Evolutionary conservation across 2,329 filamentous ascomycete genomes (phyloP), one percentile per base, ranked within the genome.

Genomic region (Phaeoacremonium minimum): DNA sequence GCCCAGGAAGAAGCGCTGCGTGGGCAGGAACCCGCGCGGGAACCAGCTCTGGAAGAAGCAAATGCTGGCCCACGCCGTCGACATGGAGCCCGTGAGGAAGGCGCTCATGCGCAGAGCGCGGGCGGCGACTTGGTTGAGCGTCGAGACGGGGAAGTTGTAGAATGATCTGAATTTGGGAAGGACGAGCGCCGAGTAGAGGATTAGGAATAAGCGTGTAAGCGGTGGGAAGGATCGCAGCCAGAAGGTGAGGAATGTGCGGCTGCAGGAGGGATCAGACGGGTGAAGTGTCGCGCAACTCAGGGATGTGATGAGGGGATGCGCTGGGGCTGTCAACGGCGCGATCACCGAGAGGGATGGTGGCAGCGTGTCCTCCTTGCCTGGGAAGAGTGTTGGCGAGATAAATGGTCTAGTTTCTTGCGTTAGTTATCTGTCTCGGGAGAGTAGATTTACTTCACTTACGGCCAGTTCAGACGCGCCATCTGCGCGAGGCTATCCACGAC

Each of bases 211-310:
- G 41, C 87, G 85, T 6, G 84, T 80, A 18, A 95, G 67, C 1
- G 76, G 71, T 0, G 90, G 89, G 59, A 95, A 93, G 2, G 87
- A 83, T 37, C 79, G 77, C 40, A 95, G 78, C 77, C 87, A 91
- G 63, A 93, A 94, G 42, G 87, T 86, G 31, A 96, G 66, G 57
- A 90, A 94, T 4, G 87, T 94, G 18, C 87, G 85, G 26, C 84
- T 75, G 60, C 91, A 98, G 14, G 87, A 95, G 2, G 91, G 90
- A 51, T 95, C 87, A 14, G 77, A 72, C 0, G 91, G 90, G 56
- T 98, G 91, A 3, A 97, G 77, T 3, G 91, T 75, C 1, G 91
- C 91, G 63, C 93, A 98, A 30, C 88, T 91, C 15, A 96, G 77
- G 17, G 82, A 84, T 8, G 77, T 82, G 57, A 95, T 91, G 29